Evolutionary conservation across 305 asterid species (phyloP).

Genomic region (Ajuga reptans): DNA sequence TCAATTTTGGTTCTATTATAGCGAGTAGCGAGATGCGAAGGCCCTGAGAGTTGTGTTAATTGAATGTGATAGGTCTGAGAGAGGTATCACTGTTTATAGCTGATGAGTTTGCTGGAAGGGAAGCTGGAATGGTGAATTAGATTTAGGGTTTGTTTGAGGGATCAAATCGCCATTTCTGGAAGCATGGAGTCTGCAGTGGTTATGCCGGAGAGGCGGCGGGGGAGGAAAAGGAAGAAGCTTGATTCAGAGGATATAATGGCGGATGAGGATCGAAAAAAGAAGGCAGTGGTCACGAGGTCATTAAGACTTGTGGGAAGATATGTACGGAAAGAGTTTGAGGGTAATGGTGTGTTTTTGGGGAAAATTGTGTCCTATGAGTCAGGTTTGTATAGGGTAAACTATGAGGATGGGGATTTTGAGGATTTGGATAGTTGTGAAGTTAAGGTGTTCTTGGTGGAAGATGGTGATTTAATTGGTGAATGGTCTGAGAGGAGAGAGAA

Average conservation of each 20-base stretch:
- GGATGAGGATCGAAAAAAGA: constrained; percentile 45
- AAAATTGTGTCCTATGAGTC: constrained; percentile 54
- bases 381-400: constrained; percentile 74
- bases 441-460: constrained; percentile 50
- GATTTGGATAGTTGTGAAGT: constrained; percentile 70
- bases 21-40: constrained; percentile 13
- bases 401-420: constrained; percentile 93
- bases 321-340: constrained; percentile 70
- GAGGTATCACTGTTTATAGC: constrained; percentile 13
- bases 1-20: background rate
- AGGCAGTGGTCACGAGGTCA: constrained; percentile 42
- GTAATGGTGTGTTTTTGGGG: constrained; percentile 68
- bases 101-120: constrained; percentile 11
- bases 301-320: constrained; percentile 59
- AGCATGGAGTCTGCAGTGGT: constrained; percentile 41
- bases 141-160: constrained; percentile 21
- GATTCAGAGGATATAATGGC: constrained; percentile 40
- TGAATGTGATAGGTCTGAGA: constrained; percentile 23
- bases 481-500: constrained; percentile 63
- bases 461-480: constrained; percentile 49
- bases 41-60: constrained; percentile 17
- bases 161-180: constrained; percentile 24
- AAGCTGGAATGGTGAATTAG: constrained; percentile 28
- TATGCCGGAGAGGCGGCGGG: constrained; percentile 46
- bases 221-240: constrained; percentile 62